phyloP scores from a whole-genome alignment of 441 rosid species.

The Pelargonium citronellum region DNA sequence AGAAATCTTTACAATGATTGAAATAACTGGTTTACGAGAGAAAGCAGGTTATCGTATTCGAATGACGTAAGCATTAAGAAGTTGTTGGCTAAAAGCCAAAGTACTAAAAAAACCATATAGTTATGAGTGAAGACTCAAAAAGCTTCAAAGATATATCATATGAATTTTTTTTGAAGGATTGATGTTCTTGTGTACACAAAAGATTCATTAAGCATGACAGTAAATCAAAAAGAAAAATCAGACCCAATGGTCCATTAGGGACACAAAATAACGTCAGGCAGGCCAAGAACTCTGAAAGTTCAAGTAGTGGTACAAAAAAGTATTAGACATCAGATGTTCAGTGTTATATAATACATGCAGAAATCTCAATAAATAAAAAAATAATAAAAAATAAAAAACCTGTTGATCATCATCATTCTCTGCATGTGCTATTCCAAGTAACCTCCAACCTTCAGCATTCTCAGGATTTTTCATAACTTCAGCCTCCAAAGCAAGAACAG shows the following conservation, averaged over 20 bases:
- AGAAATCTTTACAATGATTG: background rate
- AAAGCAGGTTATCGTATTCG: background rate
- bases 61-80: background rate
- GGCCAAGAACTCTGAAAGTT: background rate
- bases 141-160: background rate
- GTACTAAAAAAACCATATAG: background rate
- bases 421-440: conserved; percentile 95
- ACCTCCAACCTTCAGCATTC: conserved; percentile 98
- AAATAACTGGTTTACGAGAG: background rate
- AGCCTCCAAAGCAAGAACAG: conserved; percentile 98
- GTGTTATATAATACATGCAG: background rate
- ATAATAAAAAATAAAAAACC: conserved; percentile 33
- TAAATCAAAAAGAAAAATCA: background rate
- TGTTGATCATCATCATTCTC: conserved; percentile 99
- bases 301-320: conserved; percentile 1
- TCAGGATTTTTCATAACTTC: conserved; percentile 95
- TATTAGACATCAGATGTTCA: background rate
- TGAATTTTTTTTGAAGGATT: background rate
- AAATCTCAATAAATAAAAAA: background rate
- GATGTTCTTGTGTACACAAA: background rate
- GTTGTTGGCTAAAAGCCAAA: background rate
- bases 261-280: background rate
- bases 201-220: background rate
- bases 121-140: background rate
- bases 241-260: too few relatives aligned